A percentile compares a stretch with the other conserved stretches of the same genome.
These are phyloP conservation scores for Cutaneotrichosporon spelunceum DNA, from an alignment of 1,284 basidiomycete species.

Conservation along the genomic window DNA sequence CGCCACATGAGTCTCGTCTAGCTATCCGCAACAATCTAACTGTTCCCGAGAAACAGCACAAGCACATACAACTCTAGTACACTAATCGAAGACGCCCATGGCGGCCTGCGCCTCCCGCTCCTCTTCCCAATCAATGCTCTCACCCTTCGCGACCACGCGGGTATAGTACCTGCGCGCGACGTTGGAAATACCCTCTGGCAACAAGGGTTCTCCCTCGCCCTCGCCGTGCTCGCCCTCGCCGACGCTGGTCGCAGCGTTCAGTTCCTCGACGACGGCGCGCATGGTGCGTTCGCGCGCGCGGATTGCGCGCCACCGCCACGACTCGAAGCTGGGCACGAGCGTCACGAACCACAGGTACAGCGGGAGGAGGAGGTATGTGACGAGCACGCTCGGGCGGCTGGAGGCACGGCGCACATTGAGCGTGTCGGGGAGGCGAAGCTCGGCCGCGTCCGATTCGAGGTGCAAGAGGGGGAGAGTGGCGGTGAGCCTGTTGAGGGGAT, in stretches of 20 bases:
- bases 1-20: no score
- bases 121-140: constrained; percentile 50
- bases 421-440: constrained; percentile 28
- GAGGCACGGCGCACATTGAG: background rate
- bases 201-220: no score
- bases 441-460: constrained; percentile 30
- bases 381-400: constrained; percentile 16
- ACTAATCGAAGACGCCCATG: constrained; percentile 37
- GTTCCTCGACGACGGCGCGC: constrained; percentile 33
- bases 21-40: no score
- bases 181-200: constrained; percentile 33
- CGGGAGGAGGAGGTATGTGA: constrained; percentile 41
- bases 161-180: constrained; percentile 38
- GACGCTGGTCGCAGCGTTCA: no score
- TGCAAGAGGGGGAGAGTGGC: constrained; percentile 21
- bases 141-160: constrained; percentile 33
- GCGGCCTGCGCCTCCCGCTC: constrained; percentile 46
- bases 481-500: no score
- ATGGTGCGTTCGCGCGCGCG: constrained; percentile 40
- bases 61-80: constrained; percentile 12
- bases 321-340: constrained; percentile 43
- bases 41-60: no score
- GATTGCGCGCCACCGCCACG: constrained; percentile 36
- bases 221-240: no score
- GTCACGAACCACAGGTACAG: constrained; percentile 44